Evolutionary conservation across 495 filamentous ascomycete species (phyloP), one percentile per base, ranked within the genome.

Genomic region (Pseudomonodictys pantanalensis): DNA sequence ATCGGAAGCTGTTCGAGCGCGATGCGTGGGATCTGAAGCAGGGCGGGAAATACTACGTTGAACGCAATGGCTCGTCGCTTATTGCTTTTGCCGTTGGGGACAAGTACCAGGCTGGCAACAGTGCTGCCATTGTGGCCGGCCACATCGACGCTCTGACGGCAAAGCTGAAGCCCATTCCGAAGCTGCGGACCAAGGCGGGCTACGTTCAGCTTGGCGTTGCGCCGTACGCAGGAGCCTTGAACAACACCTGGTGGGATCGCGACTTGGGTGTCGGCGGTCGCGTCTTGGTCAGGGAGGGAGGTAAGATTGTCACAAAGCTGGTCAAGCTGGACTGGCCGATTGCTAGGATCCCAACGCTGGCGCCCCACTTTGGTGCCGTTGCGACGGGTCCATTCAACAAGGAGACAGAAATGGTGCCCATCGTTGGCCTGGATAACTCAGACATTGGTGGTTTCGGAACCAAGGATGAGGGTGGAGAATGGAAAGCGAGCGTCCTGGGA

Each of bases 321-420:
- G 91, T 95, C 22, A 92, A 96, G 73, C 78, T 97, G 26, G 87
- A 87, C 68, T 96, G 91, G 89, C 93, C 93, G 1, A 87, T 98
- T 73, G 93, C 93, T 12, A 81, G 89, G 35, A 91, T 97, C 62
- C 92, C 93, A 11, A 96, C 93, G 0, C 79, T 98, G 5, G 93
- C 93, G 32, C 90, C 90, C 32, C 93, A 98, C 72, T 98, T 98
- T 65, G 93, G 93, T 23, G 79, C 86, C 28, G 82, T 86, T 8
- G 84, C 92, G 45, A 73, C 81, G 52, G 91, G 89, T 1, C 82
- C 83, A 7, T 88, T 89, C 71, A 98, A 98, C 71, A 79, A 77
- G 63, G 93, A 98, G 76, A 97, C 93, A 3, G 85, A 98, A 68
- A 91, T 92, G 77, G 90, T 95, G 3, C 93, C 93, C 10, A 91